A percentile compares a stretch with the other conserved stretches of the same genome.
These are phyloP conservation scores for Martensiomyces pterosporus DNA, from an alignment of 192 early-diverging fungal genomes.

Conservation along the genomic window DNA sequence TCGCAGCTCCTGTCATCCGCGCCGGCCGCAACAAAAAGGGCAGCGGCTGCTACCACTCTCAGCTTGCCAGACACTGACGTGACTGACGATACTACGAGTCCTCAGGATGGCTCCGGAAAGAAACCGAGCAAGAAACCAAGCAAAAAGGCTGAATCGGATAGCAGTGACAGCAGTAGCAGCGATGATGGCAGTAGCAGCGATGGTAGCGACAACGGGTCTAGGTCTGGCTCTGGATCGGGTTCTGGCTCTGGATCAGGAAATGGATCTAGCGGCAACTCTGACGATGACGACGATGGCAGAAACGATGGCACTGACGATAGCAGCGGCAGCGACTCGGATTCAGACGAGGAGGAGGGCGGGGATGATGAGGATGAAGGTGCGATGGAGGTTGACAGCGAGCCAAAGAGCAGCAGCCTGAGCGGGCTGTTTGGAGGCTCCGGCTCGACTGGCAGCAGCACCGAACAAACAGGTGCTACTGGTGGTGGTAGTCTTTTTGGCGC, in stretches of 20 bases:
- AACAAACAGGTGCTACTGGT: no score
- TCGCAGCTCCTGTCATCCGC: conserved; percentile 18
- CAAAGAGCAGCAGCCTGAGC: background rate
- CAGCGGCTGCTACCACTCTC: no score
- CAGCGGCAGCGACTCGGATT: conserved; percentile 10
- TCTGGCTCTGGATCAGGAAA: conserved; percentile 2
- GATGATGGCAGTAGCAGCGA: background rate
- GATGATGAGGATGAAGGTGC: conserved; percentile 3
- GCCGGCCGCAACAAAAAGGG: no score
- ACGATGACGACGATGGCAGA: conserved; percentile 1
- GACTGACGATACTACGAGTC: background rate
- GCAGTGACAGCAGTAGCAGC: no score
- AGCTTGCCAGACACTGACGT: no score
- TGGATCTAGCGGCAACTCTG: conserved; percentile 4
- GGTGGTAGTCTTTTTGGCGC: conserved; percentile 25
- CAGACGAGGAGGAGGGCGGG: background rate
- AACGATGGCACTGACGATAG: conserved; percentile 5
- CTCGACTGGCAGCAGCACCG: background rate
- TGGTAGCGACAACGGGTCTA: conserved; percentile 7
- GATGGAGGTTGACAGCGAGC: conserved; percentile 34
- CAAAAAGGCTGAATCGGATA: no score
- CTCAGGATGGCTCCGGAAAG: conserved; percentile 9
- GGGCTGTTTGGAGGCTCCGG: conserved; percentile 12
- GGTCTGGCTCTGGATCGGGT: background rate
- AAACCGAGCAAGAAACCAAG: conserved; percentile 1